Conservation (phyloP, 2,329 filamentous ascomycete species). For the Calonectria pauciramosa region DNA sequence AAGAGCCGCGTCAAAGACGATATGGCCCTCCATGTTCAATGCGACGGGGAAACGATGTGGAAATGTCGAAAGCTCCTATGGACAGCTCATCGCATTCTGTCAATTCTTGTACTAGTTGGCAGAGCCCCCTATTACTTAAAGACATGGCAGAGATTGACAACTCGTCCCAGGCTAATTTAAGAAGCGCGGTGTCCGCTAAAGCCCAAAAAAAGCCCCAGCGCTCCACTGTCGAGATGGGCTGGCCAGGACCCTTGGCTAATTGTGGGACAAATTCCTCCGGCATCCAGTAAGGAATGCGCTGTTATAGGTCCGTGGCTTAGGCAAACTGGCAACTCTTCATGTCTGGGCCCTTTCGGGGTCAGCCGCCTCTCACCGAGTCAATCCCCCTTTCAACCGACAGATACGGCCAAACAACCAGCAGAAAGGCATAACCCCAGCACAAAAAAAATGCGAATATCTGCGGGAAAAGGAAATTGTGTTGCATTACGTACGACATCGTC, state of each 20-base stretch:
- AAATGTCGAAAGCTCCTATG: neutral
- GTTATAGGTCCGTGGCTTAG: conserved; percentile 6
- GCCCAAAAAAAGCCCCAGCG: conserved; percentile 18
- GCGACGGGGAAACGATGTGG: neutral
- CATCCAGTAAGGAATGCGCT: conserved; percentile 1
- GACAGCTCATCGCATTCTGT: neutral
- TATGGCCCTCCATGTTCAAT: conserved; percentile 39
- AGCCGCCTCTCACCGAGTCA: neutral
- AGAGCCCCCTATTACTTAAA: conserved; percentile 22
- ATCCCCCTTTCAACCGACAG: conserved; percentile 1
- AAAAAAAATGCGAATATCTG: neutral
- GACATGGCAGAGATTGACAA: conserved; percentile 26
- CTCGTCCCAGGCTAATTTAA: conserved; percentile 24
- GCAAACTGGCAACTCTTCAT: conserved; percentile 5
- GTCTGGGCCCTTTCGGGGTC: conserved; percentile 12
- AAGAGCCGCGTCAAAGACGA: conserved; percentile 56
- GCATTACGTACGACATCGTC: neutral
- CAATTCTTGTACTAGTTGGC: conserved; percentile 12
- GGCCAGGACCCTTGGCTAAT: conserved; percentile 6
- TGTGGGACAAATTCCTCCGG: conserved; percentile 5
- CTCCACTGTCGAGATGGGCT: conserved; percentile 16
- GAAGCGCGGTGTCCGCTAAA: conserved; percentile 25
- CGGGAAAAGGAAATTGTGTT: neutral
- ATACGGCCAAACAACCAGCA: neutral
- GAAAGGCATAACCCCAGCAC: neutral